These are phyloP conservation scores for Aspergillus unguis DNA, from an alignment of 2,329 filamentous ascomycete genomes.

Conservation along the genomic window DNA sequence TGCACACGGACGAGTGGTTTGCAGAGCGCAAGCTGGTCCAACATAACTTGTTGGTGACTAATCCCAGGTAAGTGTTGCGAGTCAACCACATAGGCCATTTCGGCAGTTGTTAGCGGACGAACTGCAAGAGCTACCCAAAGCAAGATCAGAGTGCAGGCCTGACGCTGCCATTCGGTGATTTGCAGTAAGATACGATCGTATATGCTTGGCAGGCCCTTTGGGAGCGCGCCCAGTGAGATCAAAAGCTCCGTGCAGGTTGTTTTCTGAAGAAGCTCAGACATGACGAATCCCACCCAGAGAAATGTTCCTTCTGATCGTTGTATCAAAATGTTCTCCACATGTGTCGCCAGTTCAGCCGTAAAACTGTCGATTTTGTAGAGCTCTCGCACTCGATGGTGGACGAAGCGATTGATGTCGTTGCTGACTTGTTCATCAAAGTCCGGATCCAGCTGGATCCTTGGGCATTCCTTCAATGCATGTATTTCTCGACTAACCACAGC, in stretches of 20 bases:
- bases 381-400: not conserved
- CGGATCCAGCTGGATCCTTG: not conserved
- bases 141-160: slow-evolving; percentile 19
- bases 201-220: not conserved
- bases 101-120: slow-evolving; percentile 23
- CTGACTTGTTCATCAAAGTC: not conserved
- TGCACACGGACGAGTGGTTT: not conserved
- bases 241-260: slow-evolving; percentile 13
- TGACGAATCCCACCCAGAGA: slow-evolving; percentile 24
- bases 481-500: not conserved
- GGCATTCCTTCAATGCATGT: not conserved
- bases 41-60: not conserved
- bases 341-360: slow-evolving; percentile 17
- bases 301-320: slow-evolving; percentile 26
- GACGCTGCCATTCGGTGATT: slow-evolving; percentile 11
- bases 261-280: slow-evolving; percentile 13
- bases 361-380: not conserved
- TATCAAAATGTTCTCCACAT: slow-evolving; percentile 18
- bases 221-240: slow-evolving; percentile 13
- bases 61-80: not conserved
- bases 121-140: slow-evolving; percentile 24
- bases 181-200: not conserved
- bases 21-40: not conserved
- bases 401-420: not conserved
- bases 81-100: slow-evolving; percentile 18